Base-by-base conservation (phyloP, 2,329 filamentous ascomycete species). In the Hypoxylon sp. region DNA sequence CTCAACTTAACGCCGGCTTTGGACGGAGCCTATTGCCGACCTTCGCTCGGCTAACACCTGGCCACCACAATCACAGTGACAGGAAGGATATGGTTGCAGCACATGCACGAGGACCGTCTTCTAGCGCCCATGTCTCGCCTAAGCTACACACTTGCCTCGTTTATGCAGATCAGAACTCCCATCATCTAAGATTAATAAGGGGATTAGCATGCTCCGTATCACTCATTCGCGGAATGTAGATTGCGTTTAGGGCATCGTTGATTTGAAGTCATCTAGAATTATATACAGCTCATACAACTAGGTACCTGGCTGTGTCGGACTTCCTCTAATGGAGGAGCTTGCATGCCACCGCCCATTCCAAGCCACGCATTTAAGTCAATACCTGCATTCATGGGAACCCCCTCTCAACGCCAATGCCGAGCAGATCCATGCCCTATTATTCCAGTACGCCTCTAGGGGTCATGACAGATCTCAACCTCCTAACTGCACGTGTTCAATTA, bases 101-200 rank as follows among this genome's bases (percentile, higher is more conserved):
- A 61, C 54, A 64, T 64, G 65, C 55, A 58, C 22, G 56, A 53
- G 50, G 33, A 55, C 56, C 48, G 58, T 42, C 58, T 48, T 57
- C 48, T 30, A 46, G 61, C 46, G 33, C 37, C 46, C 30, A 63
- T 62, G 59, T 53, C 54, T 67, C 59, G 51, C 58, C 54, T 54
- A 54, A 17, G 30, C 35, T n/a, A 58, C 44, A 48, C 22, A 48
- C 60, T 51, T 42, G 42, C 40, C 67, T 66, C 50, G 54, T 44
- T 42, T 48, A 66, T 66, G 63, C 64, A 69, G 42, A 66, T 55
- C 66, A 63, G 33, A 55, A n/a, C 51, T 60, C 55, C 40, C 54
- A 31, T 57, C 30, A 54, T 59, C 17, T 37, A 61, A 33, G 33
- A 59, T 57, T 61, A 58, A 50, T 35, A 54, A 42, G 46, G 58